These are phyloP conservation scores for Coprinopsis marcescibilis DNA, from an alignment of 768 basidiomycete species.

Conservation along the genomic window DNA sequence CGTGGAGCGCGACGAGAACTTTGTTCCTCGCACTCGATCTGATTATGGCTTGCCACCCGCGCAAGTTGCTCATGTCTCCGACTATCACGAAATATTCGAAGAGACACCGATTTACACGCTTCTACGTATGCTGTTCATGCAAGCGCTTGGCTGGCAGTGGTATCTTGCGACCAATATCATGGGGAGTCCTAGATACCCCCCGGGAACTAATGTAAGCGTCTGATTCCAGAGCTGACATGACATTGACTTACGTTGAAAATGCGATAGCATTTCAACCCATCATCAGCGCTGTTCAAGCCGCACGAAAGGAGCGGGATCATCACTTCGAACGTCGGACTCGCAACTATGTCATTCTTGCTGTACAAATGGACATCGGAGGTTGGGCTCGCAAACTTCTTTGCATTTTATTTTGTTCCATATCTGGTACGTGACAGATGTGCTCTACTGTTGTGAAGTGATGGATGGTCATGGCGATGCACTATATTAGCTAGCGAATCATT, in stretches of 20 bases:
- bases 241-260: not conserved
- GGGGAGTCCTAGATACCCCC: conserved; percentile 38
- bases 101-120: conserved; percentile 51
- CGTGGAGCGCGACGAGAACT: conserved; percentile 78
- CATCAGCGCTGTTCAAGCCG: conserved; percentile 47
- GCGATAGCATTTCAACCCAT: conserved; percentile 43
- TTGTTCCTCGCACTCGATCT: conserved; percentile 48
- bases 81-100: conserved; percentile 50
- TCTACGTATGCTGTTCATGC: conserved; percentile 46
- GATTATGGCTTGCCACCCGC: conserved; percentile 41
- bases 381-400: conserved; percentile 35
- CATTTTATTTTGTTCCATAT: conserved; percentile 48
- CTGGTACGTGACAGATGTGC: conserved; percentile 34
- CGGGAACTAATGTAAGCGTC: conserved; percentile 32
- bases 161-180: conserved; percentile 46
- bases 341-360: conserved; percentile 34
- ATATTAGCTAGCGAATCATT: conserved; percentile 39
- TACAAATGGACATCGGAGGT: conserved; percentile 32
- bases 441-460: conserved; percentile 2
- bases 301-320: conserved; percentile 41
- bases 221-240: not conserved
- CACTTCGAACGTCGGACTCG: conserved; percentile 43
- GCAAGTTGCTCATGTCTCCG: conserved; percentile 26
- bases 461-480: conserved; percentile 17
- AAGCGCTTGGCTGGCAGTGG: conserved; percentile 45